Evolutionary conservation across 2,329 filamentous ascomycete genomes (phyloP).

Genomic region (Thermoascus crustaceus): DNA sequence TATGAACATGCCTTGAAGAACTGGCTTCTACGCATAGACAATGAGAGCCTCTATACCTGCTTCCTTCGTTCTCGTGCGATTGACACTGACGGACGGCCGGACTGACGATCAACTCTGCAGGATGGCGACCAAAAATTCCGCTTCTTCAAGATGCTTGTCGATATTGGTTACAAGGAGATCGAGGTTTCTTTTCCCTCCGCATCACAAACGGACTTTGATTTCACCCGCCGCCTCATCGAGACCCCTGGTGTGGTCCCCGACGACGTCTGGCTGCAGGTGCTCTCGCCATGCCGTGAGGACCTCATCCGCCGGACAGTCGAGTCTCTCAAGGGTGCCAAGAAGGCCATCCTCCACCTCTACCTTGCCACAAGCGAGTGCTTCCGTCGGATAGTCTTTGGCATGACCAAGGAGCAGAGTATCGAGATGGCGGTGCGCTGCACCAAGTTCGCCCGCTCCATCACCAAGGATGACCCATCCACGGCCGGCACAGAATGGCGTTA

Average conservation of each 20-base stretch:
- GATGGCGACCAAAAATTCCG: slow-evolving; percentile 90
- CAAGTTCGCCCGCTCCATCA: slow-evolving; percentile 78
- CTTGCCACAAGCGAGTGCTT: slow-evolving; percentile 95
- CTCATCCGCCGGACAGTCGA: slow-evolving; percentile 86
- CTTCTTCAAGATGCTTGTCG: slow-evolving; percentile 90
- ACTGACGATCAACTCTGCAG: slow-evolving; percentile 38
- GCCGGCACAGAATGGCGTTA: slow-evolving; percentile 50
- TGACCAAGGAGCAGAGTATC: slow-evolving; percentile 71
- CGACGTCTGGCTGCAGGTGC: slow-evolving; percentile 85
- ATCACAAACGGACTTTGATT: slow-evolving; percentile 93
- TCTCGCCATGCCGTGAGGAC: slow-evolving; percentile 85
- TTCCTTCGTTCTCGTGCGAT: not conserved
- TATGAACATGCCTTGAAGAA: slow-evolving; percentile 35
- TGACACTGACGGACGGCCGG: no score
- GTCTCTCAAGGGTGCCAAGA: slow-evolving; percentile 79
- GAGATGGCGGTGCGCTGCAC: slow-evolving; percentile 79
- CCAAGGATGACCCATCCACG: slow-evolving; percentile 61
- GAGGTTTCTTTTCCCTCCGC: slow-evolving; percentile 93
- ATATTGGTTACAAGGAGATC: slow-evolving; percentile 95
- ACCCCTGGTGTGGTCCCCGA: slow-evolving; percentile 76
- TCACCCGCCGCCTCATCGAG: slow-evolving; percentile 77
- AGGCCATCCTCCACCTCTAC: slow-evolving; percentile 91
- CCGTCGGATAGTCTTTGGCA: slow-evolving; percentile 81
- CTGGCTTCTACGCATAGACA: no score
- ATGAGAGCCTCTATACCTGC: no score